Evolutionary conservation across 805 yeast genomes (phyloP).

Genomic region (Suhomyces canberraensis): DNA sequence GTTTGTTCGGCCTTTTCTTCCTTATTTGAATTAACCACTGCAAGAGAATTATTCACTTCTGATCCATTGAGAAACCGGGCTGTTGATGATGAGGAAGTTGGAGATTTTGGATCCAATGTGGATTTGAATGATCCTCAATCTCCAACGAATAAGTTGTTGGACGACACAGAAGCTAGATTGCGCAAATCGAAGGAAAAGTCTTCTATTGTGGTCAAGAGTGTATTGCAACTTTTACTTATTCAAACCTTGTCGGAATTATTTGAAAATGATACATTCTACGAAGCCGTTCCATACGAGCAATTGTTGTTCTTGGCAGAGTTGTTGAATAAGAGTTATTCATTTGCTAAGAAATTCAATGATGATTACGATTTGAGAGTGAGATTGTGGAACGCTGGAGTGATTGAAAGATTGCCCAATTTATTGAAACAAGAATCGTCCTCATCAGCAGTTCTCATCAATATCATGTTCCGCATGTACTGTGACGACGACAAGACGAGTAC

Average conservation of each 20-base stretch:
- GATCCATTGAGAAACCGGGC: conserved; percentile 41
- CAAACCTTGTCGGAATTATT: conserved; percentile 80
- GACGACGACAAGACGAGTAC: conserved; percentile 52
- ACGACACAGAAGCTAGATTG: conserved; percentile 34
- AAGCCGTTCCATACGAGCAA: conserved; percentile 61
- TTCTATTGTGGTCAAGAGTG: conserved; percentile 86
- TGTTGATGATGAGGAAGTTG: conserved; percentile 24
- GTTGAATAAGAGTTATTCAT: conserved; percentile 67
- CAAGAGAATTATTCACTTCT: conserved; percentile 71
- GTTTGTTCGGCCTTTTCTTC: conserved; percentile 62
- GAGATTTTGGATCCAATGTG: conserved; percentile 18
- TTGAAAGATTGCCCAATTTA: conserved; percentile 87
- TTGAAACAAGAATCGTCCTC: conserved; percentile 89
- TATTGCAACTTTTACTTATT: conserved; percentile 82
- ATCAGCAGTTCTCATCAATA: conserved; percentile 79
- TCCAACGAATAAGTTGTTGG: conserved; percentile 10
- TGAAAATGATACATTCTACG: conserved; percentile 66
- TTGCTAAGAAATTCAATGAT: conserved; percentile 84
- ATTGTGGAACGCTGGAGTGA: conserved; percentile 87
- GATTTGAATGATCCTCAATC: conserved; percentile 9
- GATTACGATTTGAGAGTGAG: conserved; percentile 85
- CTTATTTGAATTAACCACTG: conserved; percentile 80
- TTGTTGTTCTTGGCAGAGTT: conserved; percentile 58
- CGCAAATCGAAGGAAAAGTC: conserved; percentile 57
- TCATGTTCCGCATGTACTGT: conserved; percentile 76